Conservation (phyloP, 2,329 filamentous ascomycete species). For the Aspergillus sp. region DNA sequence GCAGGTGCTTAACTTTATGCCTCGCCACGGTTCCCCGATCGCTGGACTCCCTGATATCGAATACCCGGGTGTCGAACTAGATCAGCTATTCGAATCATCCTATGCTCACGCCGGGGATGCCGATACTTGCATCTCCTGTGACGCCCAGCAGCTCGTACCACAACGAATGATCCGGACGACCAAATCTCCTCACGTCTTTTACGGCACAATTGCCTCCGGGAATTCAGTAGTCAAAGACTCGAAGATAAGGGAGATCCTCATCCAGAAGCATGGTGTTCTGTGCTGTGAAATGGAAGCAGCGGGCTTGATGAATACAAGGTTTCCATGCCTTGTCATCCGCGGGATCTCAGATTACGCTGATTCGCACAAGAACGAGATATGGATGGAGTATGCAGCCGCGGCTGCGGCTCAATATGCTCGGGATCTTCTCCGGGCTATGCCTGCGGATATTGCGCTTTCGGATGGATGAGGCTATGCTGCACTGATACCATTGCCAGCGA, state of each 20-base stretch:
- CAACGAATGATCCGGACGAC: neutral
- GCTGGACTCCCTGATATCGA: too few relatives aligned
- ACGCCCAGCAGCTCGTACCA: neutral
- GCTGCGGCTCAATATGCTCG: neutral
- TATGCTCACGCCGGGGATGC: neutral
- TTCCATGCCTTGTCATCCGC: neutral
- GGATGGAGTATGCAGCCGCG: neutral
- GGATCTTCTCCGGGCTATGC: neutral
- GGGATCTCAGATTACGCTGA: neutral
- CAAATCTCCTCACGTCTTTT: neutral
- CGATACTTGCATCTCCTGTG: neutral
- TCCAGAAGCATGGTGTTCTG: neutral
- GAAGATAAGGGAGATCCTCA: neutral
- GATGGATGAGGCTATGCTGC: too few relatives aligned
- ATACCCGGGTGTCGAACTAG: too few relatives aligned
- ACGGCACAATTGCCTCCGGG: neutral
- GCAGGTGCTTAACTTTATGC: neutral
- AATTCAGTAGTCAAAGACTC: neutral
- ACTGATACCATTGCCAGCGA: too few relatives aligned
- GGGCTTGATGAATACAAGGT: neutral
- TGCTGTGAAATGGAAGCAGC: neutral
- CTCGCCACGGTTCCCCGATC: neutral
- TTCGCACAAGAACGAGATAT: neutral
- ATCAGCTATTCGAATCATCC: neutral
- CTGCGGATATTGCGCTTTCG: neutral